Conservation (phyloP, 140 eudicot species). For the Eryngium alpinum region DNA sequence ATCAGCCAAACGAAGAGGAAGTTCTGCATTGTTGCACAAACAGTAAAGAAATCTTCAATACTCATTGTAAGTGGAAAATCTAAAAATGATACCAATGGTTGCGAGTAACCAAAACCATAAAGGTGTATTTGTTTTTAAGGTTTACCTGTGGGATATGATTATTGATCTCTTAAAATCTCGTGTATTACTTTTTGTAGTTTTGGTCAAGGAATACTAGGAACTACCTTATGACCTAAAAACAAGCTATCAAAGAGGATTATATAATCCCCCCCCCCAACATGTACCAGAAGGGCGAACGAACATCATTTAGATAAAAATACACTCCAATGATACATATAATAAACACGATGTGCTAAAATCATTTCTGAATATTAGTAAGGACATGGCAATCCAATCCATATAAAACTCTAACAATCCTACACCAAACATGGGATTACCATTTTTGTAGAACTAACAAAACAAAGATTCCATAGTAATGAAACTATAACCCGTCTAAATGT, state of each 20-base stretch:
- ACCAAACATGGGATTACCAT: background rate
- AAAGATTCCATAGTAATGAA: background rate
- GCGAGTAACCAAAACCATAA: background rate
- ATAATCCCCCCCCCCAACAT: background rate
- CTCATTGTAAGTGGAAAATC: background rate
- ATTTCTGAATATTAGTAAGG: no score
- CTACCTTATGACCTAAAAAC: background rate
- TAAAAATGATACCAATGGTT: background rate
- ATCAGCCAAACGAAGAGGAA: conserved; percentile 96
- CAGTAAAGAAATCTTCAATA: background rate
- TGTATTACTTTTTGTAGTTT: background rate
- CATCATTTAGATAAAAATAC: background rate
- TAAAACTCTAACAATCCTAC: background rate
- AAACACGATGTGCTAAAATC: no score
- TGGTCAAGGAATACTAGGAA: background rate
- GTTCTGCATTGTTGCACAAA: conserved; percentile 45
- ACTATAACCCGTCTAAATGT: no score
- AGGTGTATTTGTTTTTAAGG: background rate
- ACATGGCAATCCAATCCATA: no score
- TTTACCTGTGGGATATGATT: background rate
- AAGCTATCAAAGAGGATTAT: background rate
- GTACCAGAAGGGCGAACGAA: background rate
- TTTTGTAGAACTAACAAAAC: background rate
- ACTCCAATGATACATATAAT: background rate
- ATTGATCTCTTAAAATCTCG: background rate